Evolutionary conservation across 305 asterid species (phyloP), one percentile per base, ranked within the genome.

Genomic region (Fraxinus platypoda): DNA sequence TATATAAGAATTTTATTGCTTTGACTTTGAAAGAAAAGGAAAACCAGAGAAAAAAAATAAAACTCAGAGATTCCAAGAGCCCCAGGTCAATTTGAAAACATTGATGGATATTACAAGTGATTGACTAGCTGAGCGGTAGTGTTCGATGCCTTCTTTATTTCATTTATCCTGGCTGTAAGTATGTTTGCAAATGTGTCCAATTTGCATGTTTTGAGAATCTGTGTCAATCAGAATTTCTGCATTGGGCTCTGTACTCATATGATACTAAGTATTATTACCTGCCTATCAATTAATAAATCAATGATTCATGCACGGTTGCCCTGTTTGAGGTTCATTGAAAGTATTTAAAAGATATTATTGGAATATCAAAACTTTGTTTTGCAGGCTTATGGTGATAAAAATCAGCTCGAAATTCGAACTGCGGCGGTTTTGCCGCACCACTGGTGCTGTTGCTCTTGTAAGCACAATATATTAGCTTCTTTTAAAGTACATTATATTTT

Each of bases 401-500:
- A 90, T 96, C 84, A 91, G 97, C 90, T 96, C 98, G 81, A 96
- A 96, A 87, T 96, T 96, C 87, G 99, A 95, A 89, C 90, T 95
- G 34, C 91, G 99, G 9, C 90, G 99, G 77, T 94, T 95, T 89
- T 96, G 99, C 84, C 97, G 98, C 81, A 92, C 99, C 76, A 90
- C 98, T 85, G 97, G 99, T 49, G 89, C 99, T 64, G 93, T 91
- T 88, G 98, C 91, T 66, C 86, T 93, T 85, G 99, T 94, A 90
- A 93, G 97, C 80, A 85, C 81, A 76, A 2, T 77, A 33, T 17
- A 37, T 30, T 80, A 17, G 72, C 80, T 77, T 37, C 25, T 19
- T 74, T 54, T 15, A 52, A 80, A 68, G 70, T 82, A 57, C 80
- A 21, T 6, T 23, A 70, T 74, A 15, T 26, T 49, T 33, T 68